A percentile compares a stretch with the other conserved stretches of the same genome.
These are phyloP conservation scores for Ganoderma multipileum DNA, from an alignment of 1,284 basidiomycete genomes.

Conservation along the genomic window DNA sequence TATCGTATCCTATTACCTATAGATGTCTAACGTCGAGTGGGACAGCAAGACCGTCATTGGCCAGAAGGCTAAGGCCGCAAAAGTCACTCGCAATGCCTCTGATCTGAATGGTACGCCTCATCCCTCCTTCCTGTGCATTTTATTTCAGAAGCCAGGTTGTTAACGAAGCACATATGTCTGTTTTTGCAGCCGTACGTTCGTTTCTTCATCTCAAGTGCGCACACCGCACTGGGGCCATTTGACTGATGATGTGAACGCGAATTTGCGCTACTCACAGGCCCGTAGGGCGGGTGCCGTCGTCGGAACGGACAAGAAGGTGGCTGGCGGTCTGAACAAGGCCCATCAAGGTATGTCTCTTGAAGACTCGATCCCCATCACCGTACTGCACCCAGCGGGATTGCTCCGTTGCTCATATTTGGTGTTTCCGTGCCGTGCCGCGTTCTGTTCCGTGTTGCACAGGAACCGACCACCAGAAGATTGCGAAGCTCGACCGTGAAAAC, in stretches of 20 bases:
- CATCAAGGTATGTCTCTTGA: slow-evolving; percentile 59
- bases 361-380: background rate
- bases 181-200: slow-evolving; percentile 54
- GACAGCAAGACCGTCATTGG: slow-evolving; percentile 83
- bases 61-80: slow-evolving; percentile 69
- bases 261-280: slow-evolving; percentile 53
- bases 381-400: background rate
- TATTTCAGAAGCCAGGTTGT: slow-evolving; percentile 11
- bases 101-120: slow-evolving; percentile 73
- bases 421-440: slow-evolving; percentile 7
- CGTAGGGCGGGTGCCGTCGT: slow-evolving; percentile 75
- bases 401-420: background rate
- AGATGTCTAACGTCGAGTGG: slow-evolving; percentile 61
- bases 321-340: slow-evolving; percentile 74
- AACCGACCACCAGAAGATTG: slow-evolving; percentile 93
- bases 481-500: slow-evolving; percentile 94
- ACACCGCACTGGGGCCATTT: background rate
- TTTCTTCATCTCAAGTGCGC: slow-evolving; percentile 4
- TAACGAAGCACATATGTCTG: slow-evolving; percentile 18
- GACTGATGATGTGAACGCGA: slow-evolving; percentile 12
- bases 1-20: slow-evolving; percentile 16
- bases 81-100: slow-evolving; percentile 71
- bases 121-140: slow-evolving; percentile 6
- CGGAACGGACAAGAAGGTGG: slow-evolving; percentile 79
- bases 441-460: slow-evolving; percentile 49